Evolutionary conservation across 805 yeast species (phyloP), one percentile per base, ranked within the genome.

Genomic region (Grigorovia humatica): DNA sequence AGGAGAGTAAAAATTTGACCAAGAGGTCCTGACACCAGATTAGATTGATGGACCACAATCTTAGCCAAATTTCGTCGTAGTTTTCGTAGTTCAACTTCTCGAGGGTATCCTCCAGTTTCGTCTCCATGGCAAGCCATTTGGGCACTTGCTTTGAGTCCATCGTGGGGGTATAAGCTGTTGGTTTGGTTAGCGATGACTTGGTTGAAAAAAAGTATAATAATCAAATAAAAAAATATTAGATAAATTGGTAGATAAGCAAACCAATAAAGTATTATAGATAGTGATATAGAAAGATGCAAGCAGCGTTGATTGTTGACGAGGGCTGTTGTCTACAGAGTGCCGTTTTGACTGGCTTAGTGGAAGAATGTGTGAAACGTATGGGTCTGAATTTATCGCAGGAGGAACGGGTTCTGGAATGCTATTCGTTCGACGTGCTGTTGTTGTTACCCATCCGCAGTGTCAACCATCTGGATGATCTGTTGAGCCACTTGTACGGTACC

Each of bases 1-100:
- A 47, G 23, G 44, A 47, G 2, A 48, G 15, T 12, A 48, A 20
- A 35, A 11, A 17, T 44, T 48, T 43, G n/a, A 44, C 23, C 7
- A 86, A 64, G 1, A 83, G 56, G 0, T 90, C 90, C 35, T 74
- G 69, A 0, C 83, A 90, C 48, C 87, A 67, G 1, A 74, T 55
- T 12, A 89, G 52, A 60, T 89, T 88, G 9, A 23, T 13, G 51
- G 45, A 71, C 65, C 60, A 85, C 79, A 4, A 88, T 62, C 4
- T 74, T 77, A 17, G 71, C 62, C 8, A 76, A 77, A 76, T 70
- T 1, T 66, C 69, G 50, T 74, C 74, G 29, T 87, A 62, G 54
- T 83, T 83, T 2, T 65, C 55, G 5, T 60, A 63, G 52, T 72
- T 73, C 1, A 77, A 73, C 48, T 70, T 72, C 55, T 77, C 76